These are phyloP conservation scores for Knufia petricola DNA, from an alignment of 2,329 filamentous ascomycete species.

Conservation along the genomic window DNA sequence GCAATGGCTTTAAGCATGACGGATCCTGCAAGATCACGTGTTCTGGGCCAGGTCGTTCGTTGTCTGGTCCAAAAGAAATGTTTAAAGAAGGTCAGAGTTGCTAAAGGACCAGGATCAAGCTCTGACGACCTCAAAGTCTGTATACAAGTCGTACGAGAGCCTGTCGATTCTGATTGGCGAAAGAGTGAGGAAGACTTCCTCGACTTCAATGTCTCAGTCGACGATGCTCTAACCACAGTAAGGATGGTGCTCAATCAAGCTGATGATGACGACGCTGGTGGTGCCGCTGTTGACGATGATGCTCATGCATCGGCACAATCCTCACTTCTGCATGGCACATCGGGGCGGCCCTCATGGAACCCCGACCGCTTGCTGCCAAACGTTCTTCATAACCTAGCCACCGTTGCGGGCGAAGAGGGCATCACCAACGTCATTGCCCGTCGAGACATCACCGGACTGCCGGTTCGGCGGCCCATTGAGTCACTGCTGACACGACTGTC, in stretches of 20 bases:
- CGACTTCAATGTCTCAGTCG: slow-evolving; percentile 15
- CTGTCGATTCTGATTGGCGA: slow-evolving; percentile 25
- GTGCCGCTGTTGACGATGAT: slow-evolving; percentile 17
- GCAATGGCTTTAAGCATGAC: slow-evolving; percentile 37
- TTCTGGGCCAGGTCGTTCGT: slow-evolving; percentile 35
- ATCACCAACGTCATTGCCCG: slow-evolving; percentile 35
- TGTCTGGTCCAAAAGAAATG: slow-evolving; percentile 39
- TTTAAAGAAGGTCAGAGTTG: slow-evolving; percentile 34
- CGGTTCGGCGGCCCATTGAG: slow-evolving; percentile 48
- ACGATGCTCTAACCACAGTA: slow-evolving; percentile 9
- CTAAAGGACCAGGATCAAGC: slow-evolving; percentile 32
- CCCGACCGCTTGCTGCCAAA: slow-evolving; percentile 45
- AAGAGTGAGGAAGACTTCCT: slow-evolving; percentile 26
- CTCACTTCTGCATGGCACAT: slow-evolving; percentile 6
- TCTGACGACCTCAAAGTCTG: slow-evolving; percentile 32
- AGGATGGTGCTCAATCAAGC: slow-evolving; percentile 10
- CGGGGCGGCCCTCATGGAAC: slow-evolving; percentile 44
- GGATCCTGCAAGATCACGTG: slow-evolving; percentile 31
- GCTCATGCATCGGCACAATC: slow-evolving; percentile 20
- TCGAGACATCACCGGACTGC: slow-evolving; percentile 39
- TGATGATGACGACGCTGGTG: slow-evolving; percentile 19
- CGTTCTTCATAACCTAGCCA: slow-evolving; percentile 41
- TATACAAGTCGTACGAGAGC: slow-evolving; percentile 36
- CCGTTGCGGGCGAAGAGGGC: slow-evolving; percentile 39
- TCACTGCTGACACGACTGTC: slow-evolving; percentile 43